phyloP scores from a whole-genome alignment of 139 green algal species.

The Nannochloris sp. region DNA sequence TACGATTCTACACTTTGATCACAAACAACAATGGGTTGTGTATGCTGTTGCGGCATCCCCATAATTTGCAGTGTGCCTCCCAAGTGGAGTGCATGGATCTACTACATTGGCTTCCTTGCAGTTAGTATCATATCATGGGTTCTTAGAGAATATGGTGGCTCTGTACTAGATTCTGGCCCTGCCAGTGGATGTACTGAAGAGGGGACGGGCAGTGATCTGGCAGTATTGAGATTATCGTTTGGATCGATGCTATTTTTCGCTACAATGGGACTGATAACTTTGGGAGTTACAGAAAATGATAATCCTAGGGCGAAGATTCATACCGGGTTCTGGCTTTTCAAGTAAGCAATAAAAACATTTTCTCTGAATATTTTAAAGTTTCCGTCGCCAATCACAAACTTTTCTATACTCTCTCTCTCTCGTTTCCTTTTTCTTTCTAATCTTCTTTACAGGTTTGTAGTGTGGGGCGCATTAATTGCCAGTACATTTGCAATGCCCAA shows the following conservation, averaged over 20 bases:
- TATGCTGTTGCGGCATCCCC: no score
- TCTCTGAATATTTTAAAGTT: background rate
- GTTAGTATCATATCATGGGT: constrained; percentile 44
- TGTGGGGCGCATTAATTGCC: constrained; percentile 46
- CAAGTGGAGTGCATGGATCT: constrained; percentile 41
- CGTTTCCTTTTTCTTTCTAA: background rate
- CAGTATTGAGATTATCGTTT: constrained; percentile 65
- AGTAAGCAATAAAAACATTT: background rate
- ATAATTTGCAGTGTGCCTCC: background rate
- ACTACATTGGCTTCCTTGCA: constrained; percentile 41
- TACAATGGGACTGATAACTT: constrained; percentile 33
- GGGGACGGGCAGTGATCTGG: constrained; percentile 31
- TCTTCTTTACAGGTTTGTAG: constrained; percentile 25
- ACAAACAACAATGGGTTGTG: no score
- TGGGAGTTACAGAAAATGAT: constrained; percentile 33
- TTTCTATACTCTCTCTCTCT: no score
- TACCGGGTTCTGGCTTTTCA: constrained; percentile 40
- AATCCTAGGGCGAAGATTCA: constrained; percentile 45
- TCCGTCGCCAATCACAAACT: no score
- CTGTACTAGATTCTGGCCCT: constrained; percentile 21
- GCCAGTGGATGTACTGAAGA: background rate
- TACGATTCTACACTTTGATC: no score
- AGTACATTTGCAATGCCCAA: constrained; percentile 58
- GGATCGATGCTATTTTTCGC: constrained; percentile 68
- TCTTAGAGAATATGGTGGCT: constrained; percentile 48